Conservation (phyloP, 1,139 yeast genomes). For the Kurtzmaniella natalensis region DNA sequence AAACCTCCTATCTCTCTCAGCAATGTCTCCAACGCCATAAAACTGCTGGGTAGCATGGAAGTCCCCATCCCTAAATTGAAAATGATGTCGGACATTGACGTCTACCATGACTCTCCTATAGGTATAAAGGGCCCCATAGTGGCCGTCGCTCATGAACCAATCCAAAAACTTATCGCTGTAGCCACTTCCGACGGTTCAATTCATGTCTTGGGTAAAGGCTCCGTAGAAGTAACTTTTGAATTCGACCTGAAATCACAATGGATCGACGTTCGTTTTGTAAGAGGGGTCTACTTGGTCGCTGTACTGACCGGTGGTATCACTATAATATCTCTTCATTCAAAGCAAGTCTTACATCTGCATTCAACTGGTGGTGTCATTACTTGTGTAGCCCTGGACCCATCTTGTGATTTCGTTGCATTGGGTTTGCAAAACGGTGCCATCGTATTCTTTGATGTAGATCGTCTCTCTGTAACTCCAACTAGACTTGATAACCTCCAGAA, state of each 20-base stretch:
- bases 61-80: constrained; percentile 38
- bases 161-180: constrained; percentile 79
- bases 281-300: constrained; percentile 76
- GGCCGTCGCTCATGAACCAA: constrained; percentile 78
- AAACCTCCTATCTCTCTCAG: constrained; percentile 47
- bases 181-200: constrained; percentile 63
- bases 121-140: constrained; percentile 40
- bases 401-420: constrained; percentile 78
- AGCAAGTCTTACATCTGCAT: constrained; percentile 50
- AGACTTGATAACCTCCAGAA: constrained; percentile 73
- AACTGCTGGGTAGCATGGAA: constrained; percentile 38
- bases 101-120: constrained; percentile 32
- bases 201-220: constrained; percentile 78
- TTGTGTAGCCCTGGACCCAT: constrained; percentile 72
- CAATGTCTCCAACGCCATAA: constrained; percentile 51
- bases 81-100: constrained; percentile 28
- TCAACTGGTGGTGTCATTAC: constrained; percentile 61
- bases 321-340: constrained; percentile 66
- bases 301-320: constrained; percentile 51
- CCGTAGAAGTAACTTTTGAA: constrained; percentile 70
- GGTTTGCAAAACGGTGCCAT: constrained; percentile 79
- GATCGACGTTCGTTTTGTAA: constrained; percentile 57
- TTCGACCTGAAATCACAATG: constrained; percentile 50
- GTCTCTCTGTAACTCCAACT: constrained; percentile 62
- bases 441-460: constrained; percentile 78